These are phyloP conservation scores for Plasmodium gaboni DNA, from an alignment of 169 alveolate species.

Conservation along the genomic window DNA sequence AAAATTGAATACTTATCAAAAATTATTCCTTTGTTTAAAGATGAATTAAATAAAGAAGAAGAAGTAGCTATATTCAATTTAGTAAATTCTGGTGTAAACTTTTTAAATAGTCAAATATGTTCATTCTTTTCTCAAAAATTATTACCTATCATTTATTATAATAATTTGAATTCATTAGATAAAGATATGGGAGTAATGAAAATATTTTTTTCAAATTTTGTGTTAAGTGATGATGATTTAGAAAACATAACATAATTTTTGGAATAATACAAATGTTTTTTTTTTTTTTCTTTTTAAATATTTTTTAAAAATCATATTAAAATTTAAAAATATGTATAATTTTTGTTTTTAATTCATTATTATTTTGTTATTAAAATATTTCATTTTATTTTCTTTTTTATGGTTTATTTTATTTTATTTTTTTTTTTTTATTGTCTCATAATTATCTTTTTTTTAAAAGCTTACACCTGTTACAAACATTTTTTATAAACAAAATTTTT, in stretches of 20 bases:
- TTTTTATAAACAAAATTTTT: too few relatives aligned
- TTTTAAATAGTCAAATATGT: constrained; percentile 38
- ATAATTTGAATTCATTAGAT: constrained; percentile 19
- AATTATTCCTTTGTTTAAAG: constrained; percentile 32
- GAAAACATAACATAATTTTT: neutral
- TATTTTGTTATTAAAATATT: too few relatives aligned
- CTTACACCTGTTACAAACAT: too few relatives aligned
- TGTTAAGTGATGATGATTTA: constrained; percentile 6
- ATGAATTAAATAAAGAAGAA: constrained; percentile 18
- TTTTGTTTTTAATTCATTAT: too few relatives aligned
- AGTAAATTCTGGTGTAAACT: constrained; percentile 35
- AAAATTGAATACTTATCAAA: constrained; percentile 32
- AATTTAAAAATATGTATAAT: neutral
- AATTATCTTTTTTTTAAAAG: too few relatives aligned
- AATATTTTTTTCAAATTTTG: constrained; percentile 11
- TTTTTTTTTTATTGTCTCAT: too few relatives aligned
- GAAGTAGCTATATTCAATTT: constrained; percentile 21
- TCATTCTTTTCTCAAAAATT: constrained; percentile 42
- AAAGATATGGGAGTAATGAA: constrained; percentile 12
- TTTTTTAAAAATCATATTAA: constrained; percentile 1
- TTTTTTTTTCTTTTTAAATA: neutral
- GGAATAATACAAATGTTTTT: neutral
- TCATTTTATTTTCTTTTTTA: too few relatives aligned
- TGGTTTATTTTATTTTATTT: too few relatives aligned
- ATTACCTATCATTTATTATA: constrained; percentile 31